Base-by-base conservation (phyloP, 2,329 filamentous ascomycete species). In the Aspergillus pseudoterreus region DNA sequence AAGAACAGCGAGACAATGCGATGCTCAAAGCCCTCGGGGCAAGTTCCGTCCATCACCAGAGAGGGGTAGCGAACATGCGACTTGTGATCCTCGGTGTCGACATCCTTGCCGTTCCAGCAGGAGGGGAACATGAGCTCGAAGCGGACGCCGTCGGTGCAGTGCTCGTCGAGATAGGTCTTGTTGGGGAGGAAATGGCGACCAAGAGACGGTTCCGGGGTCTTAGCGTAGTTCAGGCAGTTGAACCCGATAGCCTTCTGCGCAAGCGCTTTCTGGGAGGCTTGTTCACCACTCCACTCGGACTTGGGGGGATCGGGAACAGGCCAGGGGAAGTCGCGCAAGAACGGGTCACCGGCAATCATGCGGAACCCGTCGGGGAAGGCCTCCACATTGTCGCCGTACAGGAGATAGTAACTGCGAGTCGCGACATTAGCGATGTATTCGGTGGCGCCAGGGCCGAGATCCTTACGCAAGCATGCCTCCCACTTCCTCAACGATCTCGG, bases 171-270 rank as follows among this genome's bases (percentile, higher is more conserved):
- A 66, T 83, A 95, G 0, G 73, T 72, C 78, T 95, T 95, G 62
- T 86, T 81, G 0, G 92, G 92, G 61, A 96, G 64, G 67, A 82
- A 85, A 71, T 96, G 92, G 58, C 92, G 90, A 70, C 84, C 87
- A 33, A 95, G 80, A 12, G 91, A 87, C 1, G 81, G 79, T 70
- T 96, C 91, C 2, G 87, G 76, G 15, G 62, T 62, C 21, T 71
- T 76, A 30, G 62, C 63, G 67, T 96, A 96, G 81, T 97, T 86
- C 54, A 99, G 75, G 73, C 94, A 97, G 78, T 97, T 97, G 82
- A 96, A 96, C 3, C 94, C 92, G 24, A 96, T 63, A 9, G 92
- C 90, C 55, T 92, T 90, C 76, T 95, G 87, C 46, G 75, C 75
- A 35, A 96, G 81, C 47, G 85, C 82, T 14, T 72, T 70, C 75